Evolutionary conservation across 2,329 filamentous ascomycete genomes (phyloP).

Genomic region (Xylaria sp.): DNA sequence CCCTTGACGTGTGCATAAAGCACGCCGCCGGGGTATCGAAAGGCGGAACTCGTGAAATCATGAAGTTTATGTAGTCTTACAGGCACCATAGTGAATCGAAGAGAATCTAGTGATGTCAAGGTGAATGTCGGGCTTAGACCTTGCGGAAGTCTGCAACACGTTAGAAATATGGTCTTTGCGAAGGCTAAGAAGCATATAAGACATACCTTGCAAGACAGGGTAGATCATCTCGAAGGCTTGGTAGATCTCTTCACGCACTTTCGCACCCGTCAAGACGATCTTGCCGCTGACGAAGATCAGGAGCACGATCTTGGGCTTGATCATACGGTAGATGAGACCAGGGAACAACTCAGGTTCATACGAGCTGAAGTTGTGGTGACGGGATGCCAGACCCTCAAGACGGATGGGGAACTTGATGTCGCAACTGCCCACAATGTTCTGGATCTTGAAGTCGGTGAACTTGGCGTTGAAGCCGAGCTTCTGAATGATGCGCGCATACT

Average conservation of each 20-base stretch:
- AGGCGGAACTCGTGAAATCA: conserved; percentile 35
- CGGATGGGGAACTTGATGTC: conserved; percentile 99
- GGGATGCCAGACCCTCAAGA: conserved; percentile 90
- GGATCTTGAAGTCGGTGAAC: conserved; percentile 99
- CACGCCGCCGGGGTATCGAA: conserved; percentile 16
- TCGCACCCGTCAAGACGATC: conserved; percentile 96
- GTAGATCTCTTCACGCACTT: conserved; percentile 97
- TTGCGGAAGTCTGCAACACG: conserved; percentile 56
- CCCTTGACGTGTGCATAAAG: conserved; percentile 1
- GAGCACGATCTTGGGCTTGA: conserved; percentile 98
- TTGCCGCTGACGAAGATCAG: conserved; percentile 98
- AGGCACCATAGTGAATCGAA: conserved; percentile 20
- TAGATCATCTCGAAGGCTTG: conserved; percentile 98
- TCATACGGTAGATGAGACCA: conserved; percentile 99
- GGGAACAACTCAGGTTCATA: conserved; percentile 99
- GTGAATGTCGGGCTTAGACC: conserved; percentile 44
- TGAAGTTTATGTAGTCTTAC: conserved; percentile 33
- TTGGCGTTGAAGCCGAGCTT: conserved; percentile 99
- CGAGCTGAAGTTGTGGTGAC: conserved; percentile 99
- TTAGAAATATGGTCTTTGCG: conserved; percentile 1
- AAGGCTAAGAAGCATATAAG: neutral
- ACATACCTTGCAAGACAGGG: conserved; percentile 83
- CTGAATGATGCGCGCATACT: conserved; percentile 99
- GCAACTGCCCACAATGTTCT: conserved; percentile 98
- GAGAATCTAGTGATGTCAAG: conserved; percentile 12